Evolutionary conservation across 768 basidiomycete genomes (phyloP).

Genomic region (Amanita exitialis): DNA sequence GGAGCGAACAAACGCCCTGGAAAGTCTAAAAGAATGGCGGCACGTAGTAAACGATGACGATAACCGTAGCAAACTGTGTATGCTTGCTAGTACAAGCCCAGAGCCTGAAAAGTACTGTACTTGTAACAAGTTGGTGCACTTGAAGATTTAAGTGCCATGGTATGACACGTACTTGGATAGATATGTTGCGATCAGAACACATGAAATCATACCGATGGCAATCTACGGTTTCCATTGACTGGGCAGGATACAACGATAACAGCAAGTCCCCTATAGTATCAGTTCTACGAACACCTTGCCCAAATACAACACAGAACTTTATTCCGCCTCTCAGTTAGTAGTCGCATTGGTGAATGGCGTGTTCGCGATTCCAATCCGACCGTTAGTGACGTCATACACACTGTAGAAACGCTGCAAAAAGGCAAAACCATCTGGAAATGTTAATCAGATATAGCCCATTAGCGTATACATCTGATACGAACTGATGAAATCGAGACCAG

Average conservation of each 20-base stretch:
- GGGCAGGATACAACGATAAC: too few relatives aligned
- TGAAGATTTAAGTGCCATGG: too few relatives aligned
- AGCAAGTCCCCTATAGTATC: too few relatives aligned
- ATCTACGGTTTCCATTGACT: too few relatives aligned
- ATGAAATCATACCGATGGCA: too few relatives aligned
- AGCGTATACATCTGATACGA: conserved; percentile 11
- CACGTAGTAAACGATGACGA: conserved; percentile 23
- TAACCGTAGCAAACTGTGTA: not conserved
- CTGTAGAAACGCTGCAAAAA: conserved; percentile 57
- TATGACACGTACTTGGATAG: too few relatives aligned
- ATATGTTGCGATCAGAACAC: too few relatives aligned
- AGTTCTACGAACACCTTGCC: not conserved
- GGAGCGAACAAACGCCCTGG: conserved; percentile 43
- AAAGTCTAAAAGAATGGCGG: conserved; percentile 43
- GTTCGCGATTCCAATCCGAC: conserved; percentile 26
- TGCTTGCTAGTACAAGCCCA: not conserved
- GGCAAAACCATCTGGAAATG: conserved; percentile 36
- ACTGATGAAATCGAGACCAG: conserved; percentile 56
- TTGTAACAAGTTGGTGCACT: too few relatives aligned
- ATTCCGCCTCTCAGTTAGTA: conserved; percentile 18
- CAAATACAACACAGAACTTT: not conserved
- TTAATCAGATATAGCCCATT: not conserved
- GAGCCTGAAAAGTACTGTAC: not conserved
- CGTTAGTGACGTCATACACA: conserved; percentile 35
- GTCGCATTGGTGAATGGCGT: conserved; percentile 25